Evolutionary conservation across 73 alveolate species (phyloP).

Genomic region (Urostyla sp.): DNA sequence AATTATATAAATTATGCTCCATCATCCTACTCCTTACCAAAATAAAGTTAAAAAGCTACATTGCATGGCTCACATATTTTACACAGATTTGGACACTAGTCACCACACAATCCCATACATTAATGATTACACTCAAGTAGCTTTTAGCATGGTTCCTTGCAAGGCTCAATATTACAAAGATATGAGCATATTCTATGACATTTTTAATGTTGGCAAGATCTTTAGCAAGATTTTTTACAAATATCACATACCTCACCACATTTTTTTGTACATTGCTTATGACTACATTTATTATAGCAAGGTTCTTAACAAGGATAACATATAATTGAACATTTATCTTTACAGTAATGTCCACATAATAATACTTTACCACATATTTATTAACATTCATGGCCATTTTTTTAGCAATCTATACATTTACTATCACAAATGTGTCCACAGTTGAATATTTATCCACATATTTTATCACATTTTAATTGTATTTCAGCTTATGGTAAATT

Average conservation of each 20-base stretch:
- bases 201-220: conserved; percentile 66
- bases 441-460: neutral
- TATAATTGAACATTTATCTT: conserved; percentile 67
- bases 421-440: conserved; percentile 82
- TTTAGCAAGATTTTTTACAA: conserved; percentile 70
- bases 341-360: conserved; percentile 82
- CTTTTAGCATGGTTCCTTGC: conserved; percentile 70
- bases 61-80: conserved; percentile 66
- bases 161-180: conserved; percentile 70
- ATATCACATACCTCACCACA: conserved; percentile 74
- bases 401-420: conserved; percentile 75
- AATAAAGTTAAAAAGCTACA: conserved; percentile 69
- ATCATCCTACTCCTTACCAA: conserved; percentile 77
- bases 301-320: conserved; percentile 71
- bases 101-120: conserved; percentile 91
- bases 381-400: conserved; percentile 66
- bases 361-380: conserved; percentile 66
- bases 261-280: conserved; percentile 66
- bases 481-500: neutral
- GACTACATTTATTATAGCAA: conserved; percentile 76
- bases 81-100: conserved; percentile 84
- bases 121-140: conserved; percentile 74
- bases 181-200: conserved; percentile 72
- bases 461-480: neutral
- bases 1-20: conserved; percentile 71